Percentiles rank a stretch among this genome's conserved stretches.
These are phyloP conservation scores for Tricladium varicosporioides DNA, from an alignment of 2,329 filamentous ascomycete species.

Conservation along the genomic window DNA sequence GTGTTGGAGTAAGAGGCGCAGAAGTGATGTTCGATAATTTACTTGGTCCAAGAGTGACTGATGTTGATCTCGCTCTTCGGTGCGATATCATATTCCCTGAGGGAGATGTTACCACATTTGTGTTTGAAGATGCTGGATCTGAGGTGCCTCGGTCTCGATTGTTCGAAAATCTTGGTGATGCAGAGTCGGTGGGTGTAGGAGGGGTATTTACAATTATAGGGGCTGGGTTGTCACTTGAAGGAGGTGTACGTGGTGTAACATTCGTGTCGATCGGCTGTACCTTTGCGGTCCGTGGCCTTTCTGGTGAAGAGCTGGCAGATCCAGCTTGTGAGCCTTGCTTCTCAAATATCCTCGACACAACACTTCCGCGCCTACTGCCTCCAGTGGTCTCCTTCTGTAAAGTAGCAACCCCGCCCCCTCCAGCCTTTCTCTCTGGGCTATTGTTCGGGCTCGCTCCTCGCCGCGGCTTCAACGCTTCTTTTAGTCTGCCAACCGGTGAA, in stretches of 20 bases:
- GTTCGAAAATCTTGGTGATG: slow-evolving; percentile 27
- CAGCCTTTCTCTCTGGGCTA: slow-evolving; percentile 42
- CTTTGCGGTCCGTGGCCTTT: slow-evolving; percentile 28
- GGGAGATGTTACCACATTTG: slow-evolving; percentile 59
- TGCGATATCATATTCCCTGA: slow-evolving; percentile 74
- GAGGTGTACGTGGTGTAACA: slow-evolving; percentile 30
- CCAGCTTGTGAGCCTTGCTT: slow-evolving; percentile 20
- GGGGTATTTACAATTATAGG: slow-evolving; percentile 65
- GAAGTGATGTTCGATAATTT: slow-evolving; percentile 78
- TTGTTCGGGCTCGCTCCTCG: slow-evolving; percentile 41
- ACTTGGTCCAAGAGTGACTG: slow-evolving; percentile 59
- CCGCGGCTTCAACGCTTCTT: slow-evolving; percentile 62
- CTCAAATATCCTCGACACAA: slow-evolving; percentile 33
- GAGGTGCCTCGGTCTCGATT: slow-evolving; percentile 25
- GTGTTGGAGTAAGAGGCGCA: slow-evolving; percentile 72
- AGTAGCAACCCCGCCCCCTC: slow-evolving; percentile 14
- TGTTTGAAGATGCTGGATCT: slow-evolving; percentile 28
- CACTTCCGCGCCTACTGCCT: slow-evolving; percentile 28
- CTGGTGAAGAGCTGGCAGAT: slow-evolving; percentile 27
- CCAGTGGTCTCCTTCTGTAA: slow-evolving; percentile 15
- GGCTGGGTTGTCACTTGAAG: slow-evolving; percentile 26
- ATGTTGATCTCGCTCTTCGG: slow-evolving; percentile 58
- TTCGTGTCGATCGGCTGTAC: slow-evolving; percentile 29
- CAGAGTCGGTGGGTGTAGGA: slow-evolving; percentile 58
- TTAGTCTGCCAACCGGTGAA: slow-evolving; percentile 70